A percentile compares a stretch with the other conserved stretches of the same genome.
Conservation (phyloP, 495 filamentous ascomycete species). For the Podospora fimiseda region DNA sequence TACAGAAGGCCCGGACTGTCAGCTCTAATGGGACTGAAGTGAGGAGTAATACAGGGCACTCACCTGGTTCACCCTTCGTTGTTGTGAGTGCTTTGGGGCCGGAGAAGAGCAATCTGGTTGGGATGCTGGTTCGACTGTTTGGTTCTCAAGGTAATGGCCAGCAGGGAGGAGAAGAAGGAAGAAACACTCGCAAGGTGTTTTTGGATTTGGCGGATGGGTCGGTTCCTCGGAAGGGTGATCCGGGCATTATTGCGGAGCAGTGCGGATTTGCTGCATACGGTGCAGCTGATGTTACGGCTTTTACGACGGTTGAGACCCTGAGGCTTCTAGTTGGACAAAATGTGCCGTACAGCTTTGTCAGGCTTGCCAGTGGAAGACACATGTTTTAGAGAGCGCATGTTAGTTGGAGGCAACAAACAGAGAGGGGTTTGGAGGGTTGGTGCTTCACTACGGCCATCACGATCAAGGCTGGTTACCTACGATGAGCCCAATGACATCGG, state of each 20-base stretch:
- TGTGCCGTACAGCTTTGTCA: slow-evolving; percentile 79
- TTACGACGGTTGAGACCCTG: slow-evolving; percentile 74
- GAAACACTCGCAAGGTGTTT: slow-evolving; percentile 66
- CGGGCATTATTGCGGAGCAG: slow-evolving; percentile 58
- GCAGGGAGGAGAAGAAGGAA: slow-evolving; percentile 19
- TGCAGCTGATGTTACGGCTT: slow-evolving; percentile 69
- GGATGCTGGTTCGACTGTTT: slow-evolving; percentile 67
- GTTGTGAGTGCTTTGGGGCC: slow-evolving; percentile 71
- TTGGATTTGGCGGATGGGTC: slow-evolving; percentile 68
- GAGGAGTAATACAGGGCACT: slow-evolving; percentile 23
- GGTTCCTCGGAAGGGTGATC: slow-evolving; percentile 54
- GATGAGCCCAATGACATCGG: too few relatives aligned
- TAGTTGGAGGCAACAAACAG: background rate
- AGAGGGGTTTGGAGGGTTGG: too few relatives aligned
- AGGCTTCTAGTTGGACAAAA: slow-evolving; percentile 75
- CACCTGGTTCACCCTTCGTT: slow-evolving; percentile 63
- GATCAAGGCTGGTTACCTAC: too few relatives aligned
- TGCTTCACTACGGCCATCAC: too few relatives aligned
- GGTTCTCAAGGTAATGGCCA: slow-evolving; percentile 31
- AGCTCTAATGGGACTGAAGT: slow-evolving; percentile 26
- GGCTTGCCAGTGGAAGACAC: slow-evolving; percentile 64
- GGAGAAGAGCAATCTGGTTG: slow-evolving; percentile 73
- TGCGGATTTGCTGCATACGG: slow-evolving; percentile 75
- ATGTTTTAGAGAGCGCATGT: slow-evolving; percentile 44
- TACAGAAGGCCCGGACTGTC: slow-evolving; percentile 55